Percentiles rank a stretch among this genome's conserved stretches.
Evolutionary conservation across 2,329 filamentous ascomycete genomes (phyloP).

Genomic region (Aspergillus pseudoglaucus): DNA sequence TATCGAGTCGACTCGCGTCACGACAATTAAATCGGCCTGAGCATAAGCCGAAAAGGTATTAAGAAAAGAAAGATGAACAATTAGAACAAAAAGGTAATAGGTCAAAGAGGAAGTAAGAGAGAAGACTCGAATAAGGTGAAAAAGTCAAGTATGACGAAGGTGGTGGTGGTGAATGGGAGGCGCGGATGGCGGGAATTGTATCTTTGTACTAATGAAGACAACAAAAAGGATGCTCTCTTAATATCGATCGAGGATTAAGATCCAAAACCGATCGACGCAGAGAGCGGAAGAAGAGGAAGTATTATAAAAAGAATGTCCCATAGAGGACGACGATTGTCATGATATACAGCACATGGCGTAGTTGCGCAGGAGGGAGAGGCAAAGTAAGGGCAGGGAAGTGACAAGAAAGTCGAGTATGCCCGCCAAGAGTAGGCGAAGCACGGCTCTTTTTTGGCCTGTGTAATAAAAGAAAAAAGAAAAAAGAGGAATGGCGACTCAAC

Average conservation of each 20-base stretch:
- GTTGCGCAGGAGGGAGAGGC: slow-evolving; percentile 8
- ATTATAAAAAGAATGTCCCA: slow-evolving; percentile 22
- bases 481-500: slow-evolving; percentile 18
- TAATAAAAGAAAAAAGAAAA: slow-evolving; percentile 6
- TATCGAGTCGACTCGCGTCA: background rate
- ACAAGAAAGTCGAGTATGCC: slow-evolving; percentile 12
- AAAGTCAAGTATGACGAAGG: background rate
- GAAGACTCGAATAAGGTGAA: background rate
- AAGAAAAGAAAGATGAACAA: background rate
- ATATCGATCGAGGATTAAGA: slow-evolving; percentile 20
- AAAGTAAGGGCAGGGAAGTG: slow-evolving; percentile 7
- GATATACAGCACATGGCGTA: slow-evolving; percentile 35
- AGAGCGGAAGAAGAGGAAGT: slow-evolving; percentile 11
- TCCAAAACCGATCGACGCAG: slow-evolving; percentile 20
- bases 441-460: slow-evolving; percentile 16
- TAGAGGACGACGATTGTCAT: slow-evolving; percentile 35
- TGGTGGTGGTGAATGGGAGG: background rate
- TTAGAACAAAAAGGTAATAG: slow-evolving; percentile 4
- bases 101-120: slow-evolving; percentile 1
- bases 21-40: slow-evolving; percentile 6
- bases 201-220: background rate
- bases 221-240: slow-evolving; percentile 18
- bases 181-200: slow-evolving; percentile 2
- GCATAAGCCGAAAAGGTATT: slow-evolving; percentile 1
- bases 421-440: slow-evolving; percentile 14